Evolutionary conservation across 371 early-diverging fungal genomes (phyloP).

Genomic region (Thermomucor indicae-seudaticae): DNA sequence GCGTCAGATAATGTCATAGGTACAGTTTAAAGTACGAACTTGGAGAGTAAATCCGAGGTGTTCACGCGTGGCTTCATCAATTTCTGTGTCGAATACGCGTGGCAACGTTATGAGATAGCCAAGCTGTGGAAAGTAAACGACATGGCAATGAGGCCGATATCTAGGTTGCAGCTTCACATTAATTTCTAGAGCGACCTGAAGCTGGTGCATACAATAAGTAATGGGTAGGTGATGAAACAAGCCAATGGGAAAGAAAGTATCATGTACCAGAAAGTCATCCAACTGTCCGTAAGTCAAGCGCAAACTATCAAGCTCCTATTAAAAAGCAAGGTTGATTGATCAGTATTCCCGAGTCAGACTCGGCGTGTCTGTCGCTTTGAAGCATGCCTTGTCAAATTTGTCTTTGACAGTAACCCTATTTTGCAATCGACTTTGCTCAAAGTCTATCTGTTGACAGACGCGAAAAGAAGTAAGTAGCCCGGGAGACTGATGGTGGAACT

Average conservation of each 20-base stretch:
- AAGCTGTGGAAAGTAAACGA: conserved; percentile 82
- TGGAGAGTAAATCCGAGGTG: conserved; percentile 20
- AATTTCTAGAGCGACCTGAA: conserved; percentile 59
- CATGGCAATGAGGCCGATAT: conserved; percentile 53
- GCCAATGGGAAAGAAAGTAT: background rate
- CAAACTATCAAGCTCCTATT: conserved; percentile 56
- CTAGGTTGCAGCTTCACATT: conserved; percentile 43
- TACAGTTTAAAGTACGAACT: conserved; percentile 8
- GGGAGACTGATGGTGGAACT: background rate
- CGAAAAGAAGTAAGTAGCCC: background rate
- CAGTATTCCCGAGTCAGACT: too few relatives aligned
- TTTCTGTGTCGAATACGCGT: conserved; percentile 37
- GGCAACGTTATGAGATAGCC: conserved; percentile 75
- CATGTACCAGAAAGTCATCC: conserved; percentile 45
- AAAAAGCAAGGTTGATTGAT: background rate
- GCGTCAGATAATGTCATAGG: background rate
- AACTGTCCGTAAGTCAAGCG: conserved; percentile 55
- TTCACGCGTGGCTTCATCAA: background rate
- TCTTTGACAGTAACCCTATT: conserved; percentile 57
- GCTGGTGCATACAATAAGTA: conserved; percentile 23
- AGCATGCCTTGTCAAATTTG: conserved; percentile 49
- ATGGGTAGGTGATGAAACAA: background rate
- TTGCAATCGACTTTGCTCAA: conserved; percentile 56
- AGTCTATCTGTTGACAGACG: conserved; percentile 57
- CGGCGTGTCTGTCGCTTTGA: background rate